A percentile compares a stretch with the other conserved stretches of the same genome.
Conservation (phyloP, 176 grass and related monocot genomes). For the Lolium rigidum region DNA sequence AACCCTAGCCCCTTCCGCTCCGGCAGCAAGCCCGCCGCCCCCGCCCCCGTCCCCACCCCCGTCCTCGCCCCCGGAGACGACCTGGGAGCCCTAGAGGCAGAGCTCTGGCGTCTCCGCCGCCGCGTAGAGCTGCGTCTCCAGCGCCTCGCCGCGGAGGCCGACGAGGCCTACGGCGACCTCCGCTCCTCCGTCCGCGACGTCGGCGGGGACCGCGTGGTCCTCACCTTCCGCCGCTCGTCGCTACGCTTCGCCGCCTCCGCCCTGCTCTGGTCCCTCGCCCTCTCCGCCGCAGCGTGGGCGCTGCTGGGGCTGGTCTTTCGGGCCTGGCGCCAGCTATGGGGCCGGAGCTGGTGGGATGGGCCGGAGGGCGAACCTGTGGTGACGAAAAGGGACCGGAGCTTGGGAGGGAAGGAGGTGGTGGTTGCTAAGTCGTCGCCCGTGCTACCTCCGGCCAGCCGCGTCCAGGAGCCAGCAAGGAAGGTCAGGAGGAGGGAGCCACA, state of each 20-base stretch:
- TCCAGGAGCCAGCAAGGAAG: conserved; percentile 38
- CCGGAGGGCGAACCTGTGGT: conserved; percentile 27
- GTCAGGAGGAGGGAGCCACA: conserved; percentile 25
- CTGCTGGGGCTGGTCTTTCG: conserved; percentile 43
- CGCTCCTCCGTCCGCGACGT: conserved; percentile 53
- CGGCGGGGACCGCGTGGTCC: conserved; percentile 55
- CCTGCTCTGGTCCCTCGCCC: conserved; percentile 56
- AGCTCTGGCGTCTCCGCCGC: conserved; percentile 57
- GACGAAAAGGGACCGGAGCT: conserved; percentile 64
- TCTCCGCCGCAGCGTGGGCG: conserved; percentile 44
- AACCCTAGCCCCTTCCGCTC: conserved; percentile 40
- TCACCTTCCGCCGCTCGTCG: conserved; percentile 72
- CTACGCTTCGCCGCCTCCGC: conserved; percentile 51
- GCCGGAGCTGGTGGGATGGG: conserved; percentile 30
- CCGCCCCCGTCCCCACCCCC: not conserved
- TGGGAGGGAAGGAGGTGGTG: conserved; percentile 75
- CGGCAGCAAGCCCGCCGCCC: conserved; percentile 20
- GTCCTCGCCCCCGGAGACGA: conserved; percentile 8
- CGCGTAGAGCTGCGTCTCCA: conserved; percentile 52
- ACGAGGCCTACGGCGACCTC: conserved; percentile 65
- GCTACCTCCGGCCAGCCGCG: conserved; percentile 32
- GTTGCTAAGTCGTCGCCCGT: conserved; percentile 43
- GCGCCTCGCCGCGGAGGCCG: conserved; percentile 49
- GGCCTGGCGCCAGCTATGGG: conserved; percentile 37
- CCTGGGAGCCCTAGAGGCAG: conserved; percentile 19